A percentile compares a stretch with the other conserved stretches of the same genome.
phyloP scores from a whole-genome alignment of 495 filamentous ascomycete species.

The Saxispiralis lemnorum region DNA sequence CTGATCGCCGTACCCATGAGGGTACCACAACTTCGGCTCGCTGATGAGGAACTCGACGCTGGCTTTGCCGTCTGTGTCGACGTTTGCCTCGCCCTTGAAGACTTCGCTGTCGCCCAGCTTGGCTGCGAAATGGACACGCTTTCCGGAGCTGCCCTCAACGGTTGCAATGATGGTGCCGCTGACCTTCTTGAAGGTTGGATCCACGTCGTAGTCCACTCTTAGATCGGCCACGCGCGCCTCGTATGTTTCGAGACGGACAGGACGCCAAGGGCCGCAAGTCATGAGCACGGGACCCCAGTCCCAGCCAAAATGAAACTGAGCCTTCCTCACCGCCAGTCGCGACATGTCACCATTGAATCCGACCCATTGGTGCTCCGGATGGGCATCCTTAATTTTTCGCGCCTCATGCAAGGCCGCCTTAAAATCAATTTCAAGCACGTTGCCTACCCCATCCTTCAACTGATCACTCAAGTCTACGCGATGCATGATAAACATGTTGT shows the following conservation, averaged over 20 bases:
- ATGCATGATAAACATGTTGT: conserved; percentile 26
- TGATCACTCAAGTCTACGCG: conserved; percentile 20
- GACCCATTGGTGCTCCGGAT: conserved; percentile 25
- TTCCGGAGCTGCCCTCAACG: conserved; percentile 17
- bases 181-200: conserved; percentile 16
- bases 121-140: conserved; percentile 17
- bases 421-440: conserved; percentile 23
- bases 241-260: conserved; percentile 23
- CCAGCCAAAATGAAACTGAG: conserved; percentile 26
- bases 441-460: conserved; percentile 11
- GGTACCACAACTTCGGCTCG: conserved; percentile 23
- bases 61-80: conserved; percentile 17
- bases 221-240: conserved; percentile 19
- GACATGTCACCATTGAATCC: conserved; percentile 26
- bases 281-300: conserved; percentile 26
- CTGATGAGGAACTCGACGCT: conserved; percentile 20
- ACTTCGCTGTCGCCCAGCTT: conserved; percentile 12
- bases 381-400: conserved; percentile 20
- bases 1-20: conserved; percentile 24
- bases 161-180: conserved; percentile 17
- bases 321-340: conserved; percentile 22
- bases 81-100: conserved; percentile 15
- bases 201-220: conserved; percentile 20
- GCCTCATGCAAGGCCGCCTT: conserved; percentile 18
- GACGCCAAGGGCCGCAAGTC: conserved; percentile 25